Evolutionary conservation across 352 stramenopile species (phyloP), one percentile per base, ranked within the genome.

Genomic region (Phytopythium mirpurense): DNA sequence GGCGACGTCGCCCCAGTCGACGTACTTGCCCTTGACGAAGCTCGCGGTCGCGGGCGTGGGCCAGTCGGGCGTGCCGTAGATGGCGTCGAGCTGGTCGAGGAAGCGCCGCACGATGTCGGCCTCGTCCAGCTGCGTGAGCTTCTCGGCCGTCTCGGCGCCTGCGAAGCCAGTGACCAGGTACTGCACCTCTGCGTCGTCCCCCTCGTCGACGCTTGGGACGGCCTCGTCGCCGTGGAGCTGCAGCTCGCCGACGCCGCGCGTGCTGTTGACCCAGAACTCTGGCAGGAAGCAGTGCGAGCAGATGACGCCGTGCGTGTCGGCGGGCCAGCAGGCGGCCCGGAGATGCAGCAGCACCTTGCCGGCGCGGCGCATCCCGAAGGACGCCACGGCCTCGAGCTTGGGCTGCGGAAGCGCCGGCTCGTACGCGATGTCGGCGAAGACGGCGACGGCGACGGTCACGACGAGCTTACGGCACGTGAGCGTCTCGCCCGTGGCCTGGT

Each of bases 181-280:
- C 63, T 90, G 75, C 11, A 65, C 48, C 21, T 81, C 53, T 10
- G 37, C 34, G 5, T 55, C 37, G n/a, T 57, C 29, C 43, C 9
- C 45, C 5, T 32, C 29, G 54, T 27, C 10, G 47, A 19, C 11
- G 15, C 26, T 10, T 8, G 14, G 18, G 26, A 29, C 26, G 9
- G 63, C n/a, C n/a, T 64, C 64, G 32, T 90, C 73, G 14, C 70
- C 82, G 42, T 90, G 80, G 21, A 66, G 41, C 40, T 84, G 60
- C 43, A 90, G 34, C 34, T 83, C 60, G 9, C 83, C 83, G 26
- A 90, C 74, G 23, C 83, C 83, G 9, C 72, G 54, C 15, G 75
- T 84, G 59, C 60, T 86, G 62, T 93, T 90, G 36, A 90, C 66
- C 83, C 83, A 93, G 40, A 90, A 93, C 64, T 93, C 83, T 12